Evolutionary conservation across 352 stramenopile genomes (phyloP), one percentile per base, ranked within the genome.

Genomic region (Thraustotheca clavata): DNA sequence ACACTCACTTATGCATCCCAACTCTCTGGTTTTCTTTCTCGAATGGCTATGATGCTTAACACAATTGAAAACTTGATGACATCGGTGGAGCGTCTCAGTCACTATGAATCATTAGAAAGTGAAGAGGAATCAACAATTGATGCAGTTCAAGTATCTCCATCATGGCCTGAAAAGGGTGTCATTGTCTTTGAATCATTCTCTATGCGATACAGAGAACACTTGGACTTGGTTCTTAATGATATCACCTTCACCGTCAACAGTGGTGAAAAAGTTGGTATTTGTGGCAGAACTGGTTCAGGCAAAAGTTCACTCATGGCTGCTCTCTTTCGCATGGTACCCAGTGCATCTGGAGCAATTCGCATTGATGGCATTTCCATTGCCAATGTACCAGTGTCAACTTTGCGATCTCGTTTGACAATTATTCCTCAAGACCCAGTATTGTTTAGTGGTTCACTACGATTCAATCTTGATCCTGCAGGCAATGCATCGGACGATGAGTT

Each of bases 401-500:
- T 86, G 33, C 77, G 77, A 27, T 76, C 69, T 0, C 79, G 79
- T 27, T 67, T 86, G 22, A 77, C 69, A 36, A 82, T 83, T 38
- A 72, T 98, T 32, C 95, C 95, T 3, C 77, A 81, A 52, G 91
- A 97, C 48, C 93, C 95, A n/a, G 81, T 98, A 14, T 76, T 98
- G 54, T 98, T 97, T 63, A 82, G 76, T n/a, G 93, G 91, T 18
- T 92, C 81, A 8, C 73, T 98, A 36, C 83, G 90, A 22, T 85
- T 78, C 35, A 98, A 98, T 72, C 69, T 98, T 4, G 93, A 98
- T 69, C 94, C 92, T 26, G 96, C 95, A 48, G 67, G 72, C 33
- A 69, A 86, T 59, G 90, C 83, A 62, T 75, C 68, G 14, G 87
- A 96, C 52, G 73, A 76, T 1, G 40, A 67, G 3, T 49, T 87